Conservation (phyloP, 2,329 filamentous ascomycete species). For the Alternaria viburni region DNA sequence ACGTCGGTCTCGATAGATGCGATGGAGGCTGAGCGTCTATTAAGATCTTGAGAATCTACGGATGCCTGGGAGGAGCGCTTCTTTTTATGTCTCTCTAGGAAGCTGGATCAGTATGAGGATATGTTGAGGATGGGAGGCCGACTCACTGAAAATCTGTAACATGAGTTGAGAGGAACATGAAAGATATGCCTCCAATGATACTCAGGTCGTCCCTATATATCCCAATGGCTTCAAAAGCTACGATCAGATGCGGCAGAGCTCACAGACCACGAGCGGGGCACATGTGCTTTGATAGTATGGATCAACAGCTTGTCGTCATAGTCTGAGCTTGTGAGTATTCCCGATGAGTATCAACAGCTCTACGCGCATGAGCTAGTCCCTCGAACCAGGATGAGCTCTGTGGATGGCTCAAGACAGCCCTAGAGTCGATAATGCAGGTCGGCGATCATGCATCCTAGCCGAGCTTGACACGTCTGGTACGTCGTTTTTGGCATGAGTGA, state of each 20-base stretch:
- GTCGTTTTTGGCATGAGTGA: not conserved
- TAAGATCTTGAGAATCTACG: conserved; percentile 9
- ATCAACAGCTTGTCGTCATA: conserved; percentile 11
- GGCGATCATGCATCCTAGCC: conserved; percentile 14
- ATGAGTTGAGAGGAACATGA: conserved; percentile 20
- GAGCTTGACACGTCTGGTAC: not conserved
- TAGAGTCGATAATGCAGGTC: conserved; percentile 6
- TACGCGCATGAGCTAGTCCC: conserved; percentile 13
- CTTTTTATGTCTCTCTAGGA: conserved; percentile 26
- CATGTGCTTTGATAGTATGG: conserved; percentile 1
- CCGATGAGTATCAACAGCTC: not conserved
- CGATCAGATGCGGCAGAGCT: conserved; percentile 4
- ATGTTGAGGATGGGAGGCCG: not conserved
- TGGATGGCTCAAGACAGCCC: not conserved
- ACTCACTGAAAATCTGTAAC: conserved; percentile 30
- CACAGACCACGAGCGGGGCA: conserved; percentile 22
- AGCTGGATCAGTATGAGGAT: conserved; percentile 1
- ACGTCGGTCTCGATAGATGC: conserved; percentile 11
- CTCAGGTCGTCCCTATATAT: conserved; percentile 11
- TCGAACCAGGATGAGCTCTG: conserved; percentile 11
- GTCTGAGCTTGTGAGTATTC: not conserved
- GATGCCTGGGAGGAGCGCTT: conserved; percentile 12
- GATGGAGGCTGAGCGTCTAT: conserved; percentile 10
- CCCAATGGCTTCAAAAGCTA: conserved; percentile 4
- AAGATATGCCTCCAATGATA: not conserved